Evolutionary conservation across 768 basidiomycete genomes (phyloP), one percentile per base, ranked within the genome.

Genomic region (Pulveroboletus ravenelii): DNA sequence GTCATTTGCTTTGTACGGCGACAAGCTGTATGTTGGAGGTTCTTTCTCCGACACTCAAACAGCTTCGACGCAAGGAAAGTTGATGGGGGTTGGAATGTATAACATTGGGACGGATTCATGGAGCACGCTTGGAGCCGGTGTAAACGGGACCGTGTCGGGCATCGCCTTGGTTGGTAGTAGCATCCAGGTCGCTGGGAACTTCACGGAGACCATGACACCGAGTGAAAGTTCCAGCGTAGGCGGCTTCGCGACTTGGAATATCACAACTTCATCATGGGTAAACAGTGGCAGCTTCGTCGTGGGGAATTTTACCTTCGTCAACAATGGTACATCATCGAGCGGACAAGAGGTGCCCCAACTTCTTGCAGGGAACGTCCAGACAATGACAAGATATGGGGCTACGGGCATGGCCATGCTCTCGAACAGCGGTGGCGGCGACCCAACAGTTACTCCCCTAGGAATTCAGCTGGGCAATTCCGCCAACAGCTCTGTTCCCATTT

Each of bases 11-110:
- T 60, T 87, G 30, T 70, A 76, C 47, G 82, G 79, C 10, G 76
- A 87, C 58, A 73, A 72, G 17, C 68, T 98, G 10, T 96, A 78
- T 64, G 82, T 94, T 36, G 95, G 92, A n/a, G 96, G 96, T 1
- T 73, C 82, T 0, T 99, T 99, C 72, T 77, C 75, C 1, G 84
- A 88, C 54, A 88, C 91, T 0, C 65, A 67, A 2, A 71, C 75
- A 6, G 70, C 75, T 14, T 80, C 84, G 0, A 77, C 73, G 2
- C 70, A 76, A 41, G 78, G 79, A 47, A 71, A 68, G 31, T 70
- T 92, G 32, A 67, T 67, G 39, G 78, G 82, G 32, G 67, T 95
- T 30, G 91, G 85, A 0, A 62, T 80, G 47, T 97, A 93, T 66
- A 78, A 93, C 55, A 70, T 91, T 10, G 60, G 70, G 45, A 73